Evolutionary conservation across 139 green algal species (phyloP).

Genomic region (Tetradesmus obliquus): DNA sequence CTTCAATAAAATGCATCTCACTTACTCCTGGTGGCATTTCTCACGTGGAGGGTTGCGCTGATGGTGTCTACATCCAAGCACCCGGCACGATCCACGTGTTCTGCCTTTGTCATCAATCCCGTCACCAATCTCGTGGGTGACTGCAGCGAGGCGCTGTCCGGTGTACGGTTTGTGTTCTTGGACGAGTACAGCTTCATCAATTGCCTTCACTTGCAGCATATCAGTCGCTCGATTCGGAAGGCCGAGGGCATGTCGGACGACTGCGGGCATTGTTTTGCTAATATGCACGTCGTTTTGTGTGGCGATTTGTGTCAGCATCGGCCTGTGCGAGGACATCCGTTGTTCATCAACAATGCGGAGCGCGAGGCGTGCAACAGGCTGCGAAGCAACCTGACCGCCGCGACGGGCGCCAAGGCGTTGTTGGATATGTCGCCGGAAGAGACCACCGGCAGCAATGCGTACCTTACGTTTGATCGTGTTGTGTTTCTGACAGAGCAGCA

Average conservation of each 20-base stretch:
- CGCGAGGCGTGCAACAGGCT: neutral
- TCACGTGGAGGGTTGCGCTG: neutral
- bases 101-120: neutral
- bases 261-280: neutral
- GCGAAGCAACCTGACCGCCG: no score
- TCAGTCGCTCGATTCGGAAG: neutral
- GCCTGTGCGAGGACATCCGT: neutral
- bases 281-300: neutral
- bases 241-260: neutral
- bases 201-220: neutral
- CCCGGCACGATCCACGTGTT: neutral
- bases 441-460: neutral
- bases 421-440: neutral
- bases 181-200: constrained; percentile 20
- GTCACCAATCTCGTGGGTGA: neutral
- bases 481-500: neutral
- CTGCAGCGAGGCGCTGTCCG: neutral
- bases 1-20: neutral
- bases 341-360: constrained; percentile 6
- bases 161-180: neutral
- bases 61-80: neutral
- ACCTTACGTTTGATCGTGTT: neutral
- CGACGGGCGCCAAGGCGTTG: neutral
- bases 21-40: neutral
- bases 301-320: neutral